Conservation (phyloP, 1,139 yeast genomes). For the Kodamaea sp. region DNA sequence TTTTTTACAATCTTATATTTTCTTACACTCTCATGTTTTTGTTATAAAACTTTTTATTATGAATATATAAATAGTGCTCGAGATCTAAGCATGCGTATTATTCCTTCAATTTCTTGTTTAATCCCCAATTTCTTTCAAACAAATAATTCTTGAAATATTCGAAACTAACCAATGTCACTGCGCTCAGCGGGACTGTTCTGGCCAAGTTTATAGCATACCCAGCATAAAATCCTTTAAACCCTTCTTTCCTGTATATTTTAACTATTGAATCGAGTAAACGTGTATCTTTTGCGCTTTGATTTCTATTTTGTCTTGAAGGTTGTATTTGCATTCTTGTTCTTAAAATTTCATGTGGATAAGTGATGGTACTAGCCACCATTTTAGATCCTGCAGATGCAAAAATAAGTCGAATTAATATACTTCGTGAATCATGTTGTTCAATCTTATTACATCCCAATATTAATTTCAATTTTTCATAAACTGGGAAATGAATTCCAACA, state of each 20-base stretch:
- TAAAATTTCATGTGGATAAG: slow-evolving; percentile 95
- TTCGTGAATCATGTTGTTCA: slow-evolving; percentile 13
- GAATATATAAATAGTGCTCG: too few relatives aligned
- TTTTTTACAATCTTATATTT: too few relatives aligned
- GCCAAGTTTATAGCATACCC: slow-evolving; percentile 85
- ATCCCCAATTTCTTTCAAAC: slow-evolving; percentile 18
- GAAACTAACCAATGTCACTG: slow-evolving; percentile 89
- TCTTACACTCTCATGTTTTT: too few relatives aligned
- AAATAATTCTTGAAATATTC: slow-evolving; percentile 75
- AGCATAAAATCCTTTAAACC: slow-evolving; percentile 79
- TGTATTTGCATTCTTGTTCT: slow-evolving; percentile 85
- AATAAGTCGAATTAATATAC: slow-evolving; percentile 47
- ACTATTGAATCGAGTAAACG: slow-evolving; percentile 26
- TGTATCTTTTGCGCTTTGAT: slow-evolving; percentile 11
- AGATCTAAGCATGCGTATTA: too few relatives aligned
- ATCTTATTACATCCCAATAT: slow-evolving; percentile 32
- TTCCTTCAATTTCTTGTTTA: not conserved
- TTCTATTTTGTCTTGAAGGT: slow-evolving; percentile 10
- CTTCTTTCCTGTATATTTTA: slow-evolving; percentile 65
- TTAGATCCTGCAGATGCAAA: slow-evolving; percentile 79
- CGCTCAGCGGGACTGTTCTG: slow-evolving; percentile 93
- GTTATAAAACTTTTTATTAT: too few relatives aligned
- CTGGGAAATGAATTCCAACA: slow-evolving; percentile 96
- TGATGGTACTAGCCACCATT: slow-evolving; percentile 82
- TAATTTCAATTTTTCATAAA: slow-evolving; percentile 77